Conservation (phyloP, 2,329 filamentous ascomycete genomes). For the Ceratocystis albifundus region DNA sequence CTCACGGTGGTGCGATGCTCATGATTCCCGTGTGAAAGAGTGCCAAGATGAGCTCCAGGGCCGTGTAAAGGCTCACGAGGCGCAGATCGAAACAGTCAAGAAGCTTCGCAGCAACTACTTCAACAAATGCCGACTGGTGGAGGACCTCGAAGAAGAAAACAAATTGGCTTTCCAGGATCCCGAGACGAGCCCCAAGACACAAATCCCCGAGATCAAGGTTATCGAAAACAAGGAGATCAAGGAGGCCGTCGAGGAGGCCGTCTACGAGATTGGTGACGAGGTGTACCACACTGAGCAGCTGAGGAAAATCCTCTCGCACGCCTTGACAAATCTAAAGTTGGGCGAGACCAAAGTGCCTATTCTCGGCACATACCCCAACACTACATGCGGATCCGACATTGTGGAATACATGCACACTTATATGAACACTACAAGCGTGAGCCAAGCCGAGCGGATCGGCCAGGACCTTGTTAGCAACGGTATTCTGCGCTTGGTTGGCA, state of each 20-base stretch:
- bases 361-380: constrained; percentile 87
- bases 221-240: constrained; percentile 53
- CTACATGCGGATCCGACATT: constrained; percentile 81
- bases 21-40: constrained; percentile 79
- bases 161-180: constrained; percentile 94
- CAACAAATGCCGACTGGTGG: constrained; percentile 93
- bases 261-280: constrained; percentile 83
- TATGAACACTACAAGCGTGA: constrained; percentile 71
- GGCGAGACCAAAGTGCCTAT: constrained; percentile 93
- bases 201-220: constrained; percentile 79
- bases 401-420: constrained; percentile 88
- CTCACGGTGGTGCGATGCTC: constrained; percentile 88
- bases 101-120: constrained; percentile 95
- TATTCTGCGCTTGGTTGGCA: constrained; percentile 81
- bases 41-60: constrained; percentile 89
- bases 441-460: constrained; percentile 86
- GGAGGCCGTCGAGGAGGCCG: constrained; percentile 63
- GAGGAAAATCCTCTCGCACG: constrained; percentile 78
- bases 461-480: constrained; percentile 82
- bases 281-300: constrained; percentile 74
- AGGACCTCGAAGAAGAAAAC: constrained; percentile 96
- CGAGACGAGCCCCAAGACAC: constrained; percentile 53
- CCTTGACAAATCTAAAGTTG: constrained; percentile 75
- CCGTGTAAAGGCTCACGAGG: constrained; percentile 85
- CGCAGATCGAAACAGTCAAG: constrained; percentile 78